Evolutionary conservation across 1,139 yeast genomes (phyloP).

Genomic region (Sugiyamaella neomexicana): DNA sequence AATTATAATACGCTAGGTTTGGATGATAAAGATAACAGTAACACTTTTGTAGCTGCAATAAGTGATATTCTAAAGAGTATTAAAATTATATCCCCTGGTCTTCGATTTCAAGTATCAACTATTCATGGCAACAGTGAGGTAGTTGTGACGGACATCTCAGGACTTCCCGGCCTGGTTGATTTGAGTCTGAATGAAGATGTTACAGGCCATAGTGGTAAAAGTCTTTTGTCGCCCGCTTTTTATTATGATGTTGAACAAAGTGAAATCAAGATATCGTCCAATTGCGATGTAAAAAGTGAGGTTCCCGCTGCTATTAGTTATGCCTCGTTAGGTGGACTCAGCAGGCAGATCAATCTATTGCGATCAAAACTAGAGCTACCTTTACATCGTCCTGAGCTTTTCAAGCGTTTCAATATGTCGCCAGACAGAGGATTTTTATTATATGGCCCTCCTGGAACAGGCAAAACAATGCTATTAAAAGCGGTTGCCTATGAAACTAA

Average conservation of each 20-base stretch:
- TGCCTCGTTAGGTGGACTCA: constrained; percentile 73
- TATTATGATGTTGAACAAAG: constrained; percentile 1
- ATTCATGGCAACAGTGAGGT: constrained; percentile 30
- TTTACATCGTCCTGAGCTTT: constrained; percentile 70
- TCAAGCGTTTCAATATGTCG: constrained; percentile 85
- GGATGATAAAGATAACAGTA: constrained; percentile 21
- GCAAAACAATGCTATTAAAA: constrained; percentile 84
- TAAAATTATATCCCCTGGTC: constrained; percentile 28
- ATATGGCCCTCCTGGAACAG: constrained; percentile 98
- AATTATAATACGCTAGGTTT: constrained; percentile 29
- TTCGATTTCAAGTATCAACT: constrained; percentile 24
- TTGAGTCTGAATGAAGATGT: constrained; percentile 34
- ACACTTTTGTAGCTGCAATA: constrained; percentile 12
- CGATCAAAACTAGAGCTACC: constrained; percentile 78
- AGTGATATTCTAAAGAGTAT: constrained; percentile 28
- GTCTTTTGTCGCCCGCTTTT: constrained; percentile 22
- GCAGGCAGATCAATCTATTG: constrained; percentile 59
- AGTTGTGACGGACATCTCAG: constrained; percentile 38
- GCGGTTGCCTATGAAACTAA: constrained; percentile 70
- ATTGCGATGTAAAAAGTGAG: constrained; percentile 25
- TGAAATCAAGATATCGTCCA: not conserved
- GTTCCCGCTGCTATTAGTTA: constrained; percentile 49
- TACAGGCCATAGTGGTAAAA: constrained; percentile 40
- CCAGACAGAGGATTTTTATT: constrained; percentile 81
- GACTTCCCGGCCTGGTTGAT: constrained; percentile 41